Base-by-base conservation (phyloP, 2,329 filamentous ascomycete species). In the Ophiostoma fasciatum region DNA sequence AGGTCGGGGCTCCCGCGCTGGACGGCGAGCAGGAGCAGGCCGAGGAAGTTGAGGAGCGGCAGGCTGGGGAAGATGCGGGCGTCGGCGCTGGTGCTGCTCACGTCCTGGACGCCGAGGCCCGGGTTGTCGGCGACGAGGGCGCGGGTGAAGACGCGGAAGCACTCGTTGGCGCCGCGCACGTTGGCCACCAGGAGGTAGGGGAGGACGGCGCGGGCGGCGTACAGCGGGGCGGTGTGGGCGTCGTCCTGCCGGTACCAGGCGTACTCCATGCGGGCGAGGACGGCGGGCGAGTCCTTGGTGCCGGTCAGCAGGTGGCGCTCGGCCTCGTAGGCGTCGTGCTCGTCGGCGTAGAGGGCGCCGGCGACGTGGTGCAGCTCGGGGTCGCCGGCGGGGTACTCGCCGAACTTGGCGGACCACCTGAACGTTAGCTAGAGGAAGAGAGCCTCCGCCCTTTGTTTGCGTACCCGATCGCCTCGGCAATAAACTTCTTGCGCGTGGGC, bases 41-140 rank as follows among this genome's bases (percentile, higher is more conserved):
- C 82, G 39, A 96, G 68, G 60, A 96, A 96, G 61, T 98, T 98
- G 50, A 98, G 68, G 37, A 98, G 69, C n/a, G 90, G 90, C 44
- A 98, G 62, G 40, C 81, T 83, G 0, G 88, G 87, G 57, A 92
- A 96, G 41, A 96, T 71, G 44, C 80, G 78, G 30, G 82, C 59
- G 43, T 93, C 84, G 37, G 76, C 74, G 47, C 64, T 74, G 29
- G 72, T 66, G 47, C 77, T 81, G 51, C 79, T 81, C 36, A 94
- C 81, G 49, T 85, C 75, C 57, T 96, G 84, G 7, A 82, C 75
- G 26, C 66, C 69, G n/a, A 93, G 70, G 20, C 56, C 54, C 30
- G 62, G 57, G 49, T 63, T 67, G 35, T 65, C 64, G 26, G 66
- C 59, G 19, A 64, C 66, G 30, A 92, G 67, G 28, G 69, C 65